phyloP scores from a whole-genome alignment of 306 rosid genomes.

The Oxytropis ochrocephala region DNA sequence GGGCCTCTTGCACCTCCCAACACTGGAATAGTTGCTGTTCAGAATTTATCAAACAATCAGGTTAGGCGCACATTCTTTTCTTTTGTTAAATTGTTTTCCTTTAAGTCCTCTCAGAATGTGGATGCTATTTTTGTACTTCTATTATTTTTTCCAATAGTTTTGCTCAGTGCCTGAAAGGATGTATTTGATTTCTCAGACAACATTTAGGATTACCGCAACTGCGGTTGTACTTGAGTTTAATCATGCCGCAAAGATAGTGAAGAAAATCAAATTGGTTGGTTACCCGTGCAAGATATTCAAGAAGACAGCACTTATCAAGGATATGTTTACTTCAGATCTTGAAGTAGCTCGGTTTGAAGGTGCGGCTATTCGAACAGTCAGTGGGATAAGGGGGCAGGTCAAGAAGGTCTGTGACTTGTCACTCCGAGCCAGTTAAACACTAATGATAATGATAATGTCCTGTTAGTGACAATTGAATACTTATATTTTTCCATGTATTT shows the following conservation, averaged over 20 bases:
- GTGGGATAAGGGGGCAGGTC: constrained; percentile 91
- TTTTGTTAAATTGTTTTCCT: neutral
- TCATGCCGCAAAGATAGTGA: constrained; percentile 65
- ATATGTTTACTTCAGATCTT: constrained; percentile 92
- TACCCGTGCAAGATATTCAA: constrained; percentile 88
- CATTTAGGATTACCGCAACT: constrained; percentile 90
- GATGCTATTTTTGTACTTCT: neutral
- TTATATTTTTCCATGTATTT: neutral
- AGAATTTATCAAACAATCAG: constrained; percentile 79
- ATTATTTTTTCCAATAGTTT: neutral
- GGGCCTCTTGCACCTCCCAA: constrained; percentile 95
- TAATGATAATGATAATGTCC: constrained; percentile 15
- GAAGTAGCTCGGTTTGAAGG: constrained; percentile 97
- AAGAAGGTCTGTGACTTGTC: constrained; percentile 64
- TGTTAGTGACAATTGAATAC: neutral
- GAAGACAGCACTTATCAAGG: constrained; percentile 84
- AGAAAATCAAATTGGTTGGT: constrained; percentile 94
- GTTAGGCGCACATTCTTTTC: constrained; percentile 22
- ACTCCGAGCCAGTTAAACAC: neutral
- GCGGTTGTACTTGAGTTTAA: constrained; percentile 84
- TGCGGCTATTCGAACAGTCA: constrained; percentile 83
- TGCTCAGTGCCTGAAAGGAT: constrained; percentile 15
- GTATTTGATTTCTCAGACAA: constrained; percentile 44
- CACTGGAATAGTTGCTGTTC: constrained; percentile 83
- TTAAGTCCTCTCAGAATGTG: neutral